Percentiles rank a stretch among this genome's conserved stretches.
These are phyloP conservation scores for Gypsophila paniculata DNA, from an alignment of 179 eudicot species.

Conservation along the genomic window DNA sequence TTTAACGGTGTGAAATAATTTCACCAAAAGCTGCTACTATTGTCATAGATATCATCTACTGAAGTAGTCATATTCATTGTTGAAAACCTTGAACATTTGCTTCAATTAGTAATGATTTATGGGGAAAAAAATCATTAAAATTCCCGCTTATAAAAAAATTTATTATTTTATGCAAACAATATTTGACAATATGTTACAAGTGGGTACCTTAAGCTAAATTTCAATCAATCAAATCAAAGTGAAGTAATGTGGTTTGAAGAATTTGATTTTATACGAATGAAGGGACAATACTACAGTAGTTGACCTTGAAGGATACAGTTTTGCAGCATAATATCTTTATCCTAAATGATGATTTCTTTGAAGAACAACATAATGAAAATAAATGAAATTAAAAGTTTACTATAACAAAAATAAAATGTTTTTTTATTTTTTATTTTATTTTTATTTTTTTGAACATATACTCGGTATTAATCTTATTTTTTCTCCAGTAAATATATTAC, in stretches of 20 bases:
- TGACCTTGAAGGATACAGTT: neutral
- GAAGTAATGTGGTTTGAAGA: neutral
- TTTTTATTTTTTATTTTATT: too few relatives aligned
- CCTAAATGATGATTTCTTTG: neutral
- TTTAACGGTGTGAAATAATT: too few relatives aligned
- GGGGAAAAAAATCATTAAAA: neutral
- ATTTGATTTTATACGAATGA: neutral
- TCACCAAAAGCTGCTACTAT: too few relatives aligned
- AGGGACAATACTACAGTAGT: neutral
- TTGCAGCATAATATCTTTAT: neutral
- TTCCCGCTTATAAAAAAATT: too few relatives aligned
- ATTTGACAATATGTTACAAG: neutral
- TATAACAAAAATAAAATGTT: too few relatives aligned
- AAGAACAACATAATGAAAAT: neutral
- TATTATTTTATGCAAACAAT: neutral
- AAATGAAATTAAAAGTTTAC: too few relatives aligned
- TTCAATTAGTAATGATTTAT: slow-evolving; percentile 17
- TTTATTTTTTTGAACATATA: too few relatives aligned
- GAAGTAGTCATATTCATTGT: slow-evolving; percentile 18
- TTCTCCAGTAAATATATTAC: too few relatives aligned
- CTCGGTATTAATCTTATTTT: too few relatives aligned
- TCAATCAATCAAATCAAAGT: neutral
- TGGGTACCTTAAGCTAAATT: neutral
- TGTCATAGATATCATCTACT: too few relatives aligned
- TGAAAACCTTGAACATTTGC: slow-evolving; percentile 25